These are phyloP conservation scores for Penicillium desertorum DNA, from an alignment of 495 filamentous ascomycete species.

Conservation along the genomic window DNA sequence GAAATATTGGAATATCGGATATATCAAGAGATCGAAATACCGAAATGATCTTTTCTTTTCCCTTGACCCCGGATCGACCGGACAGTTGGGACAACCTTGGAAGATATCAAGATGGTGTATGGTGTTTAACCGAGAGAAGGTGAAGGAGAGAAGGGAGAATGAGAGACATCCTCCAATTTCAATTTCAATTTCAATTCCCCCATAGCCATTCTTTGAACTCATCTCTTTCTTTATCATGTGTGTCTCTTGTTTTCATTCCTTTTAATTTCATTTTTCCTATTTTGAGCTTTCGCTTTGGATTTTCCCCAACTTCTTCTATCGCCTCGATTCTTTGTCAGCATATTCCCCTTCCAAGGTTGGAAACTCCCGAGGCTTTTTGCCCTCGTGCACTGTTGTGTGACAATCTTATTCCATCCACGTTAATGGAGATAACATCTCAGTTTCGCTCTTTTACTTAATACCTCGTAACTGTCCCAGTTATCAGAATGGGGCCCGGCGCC, in stretches of 20 bases:
- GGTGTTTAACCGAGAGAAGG: slow-evolving; percentile 20
- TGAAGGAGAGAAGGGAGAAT: neutral
- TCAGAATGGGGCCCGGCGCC: slow-evolving; percentile 38
- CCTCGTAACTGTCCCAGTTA: slow-evolving; percentile 13
- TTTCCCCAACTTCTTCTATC: no score
- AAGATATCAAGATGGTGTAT: slow-evolving; percentile 11
- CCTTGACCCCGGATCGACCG: slow-evolving; percentile 33
- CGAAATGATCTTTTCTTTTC: neutral
- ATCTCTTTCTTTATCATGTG: neutral
- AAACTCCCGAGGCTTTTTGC: slow-evolving; percentile 1
- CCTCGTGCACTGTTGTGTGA: slow-evolving; percentile 22
- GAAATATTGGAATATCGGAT: neutral
- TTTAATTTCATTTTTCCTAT: slow-evolving; percentile 11
- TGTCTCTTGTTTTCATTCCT: slow-evolving; percentile 11
- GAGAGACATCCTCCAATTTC: neutral
- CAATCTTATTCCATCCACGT: slow-evolving; percentile 27
- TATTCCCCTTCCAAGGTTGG: slow-evolving; percentile 18
- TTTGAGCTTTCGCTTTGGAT: slow-evolving; percentile 1
- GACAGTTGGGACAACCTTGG: slow-evolving; percentile 26
- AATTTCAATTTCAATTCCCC: neutral
- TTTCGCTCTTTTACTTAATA: slow-evolving; percentile 14
- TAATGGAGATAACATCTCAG: slow-evolving; percentile 23
- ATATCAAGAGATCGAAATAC: neutral
- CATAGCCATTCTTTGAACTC: slow-evolving; percentile 4
- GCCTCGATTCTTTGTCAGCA: slow-evolving; percentile 10